Evolutionary conservation across 2,329 filamentous ascomycete genomes (phyloP).

Genomic region (Orbilia oligospora): DNA sequence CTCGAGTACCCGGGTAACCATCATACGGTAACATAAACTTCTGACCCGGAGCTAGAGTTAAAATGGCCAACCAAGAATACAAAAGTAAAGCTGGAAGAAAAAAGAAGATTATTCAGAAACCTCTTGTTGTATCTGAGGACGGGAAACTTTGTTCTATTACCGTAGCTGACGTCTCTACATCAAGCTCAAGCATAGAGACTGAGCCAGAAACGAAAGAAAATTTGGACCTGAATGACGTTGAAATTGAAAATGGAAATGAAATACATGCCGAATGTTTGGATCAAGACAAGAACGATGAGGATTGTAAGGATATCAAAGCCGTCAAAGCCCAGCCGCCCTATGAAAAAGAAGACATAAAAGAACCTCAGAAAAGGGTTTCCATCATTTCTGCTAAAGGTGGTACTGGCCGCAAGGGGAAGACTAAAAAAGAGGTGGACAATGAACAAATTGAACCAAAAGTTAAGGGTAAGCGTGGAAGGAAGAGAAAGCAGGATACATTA

Average conservation of each 20-base stretch:
- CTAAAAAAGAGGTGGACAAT: neutral
- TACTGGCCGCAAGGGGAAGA: neutral
- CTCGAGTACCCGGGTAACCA: too few species aligned
- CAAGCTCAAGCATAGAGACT: neutral
- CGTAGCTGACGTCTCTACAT: neutral
- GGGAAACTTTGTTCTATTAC: slow-evolving; percentile 26
- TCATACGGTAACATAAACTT: too few species aligned
- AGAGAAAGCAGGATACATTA: slow-evolving; percentile 11
- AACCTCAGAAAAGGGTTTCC: neutral
- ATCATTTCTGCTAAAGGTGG: neutral
- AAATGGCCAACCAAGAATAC: neutral
- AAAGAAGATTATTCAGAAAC: slow-evolving; percentile 6
- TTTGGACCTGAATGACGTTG: neutral
- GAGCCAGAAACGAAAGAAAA: slow-evolving; percentile 2
- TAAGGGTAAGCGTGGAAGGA: slow-evolving; percentile 42
- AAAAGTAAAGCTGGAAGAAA: neutral
- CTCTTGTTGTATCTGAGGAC: slow-evolving; percentile 20
- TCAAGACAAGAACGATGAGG: neutral
- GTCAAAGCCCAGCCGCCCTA: neutral
- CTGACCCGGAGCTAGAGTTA: too few species aligned
- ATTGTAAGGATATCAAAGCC: neutral
- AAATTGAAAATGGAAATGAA: neutral
- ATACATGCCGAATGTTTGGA: neutral
- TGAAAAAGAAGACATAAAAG: neutral
- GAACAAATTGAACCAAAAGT: neutral